Percentiles rank a stretch among this genome's conserved stretches.
Evolutionary conservation across 73 alveolate species (phyloP).

Genomic region (Tetrahymena borealis): DNA sequence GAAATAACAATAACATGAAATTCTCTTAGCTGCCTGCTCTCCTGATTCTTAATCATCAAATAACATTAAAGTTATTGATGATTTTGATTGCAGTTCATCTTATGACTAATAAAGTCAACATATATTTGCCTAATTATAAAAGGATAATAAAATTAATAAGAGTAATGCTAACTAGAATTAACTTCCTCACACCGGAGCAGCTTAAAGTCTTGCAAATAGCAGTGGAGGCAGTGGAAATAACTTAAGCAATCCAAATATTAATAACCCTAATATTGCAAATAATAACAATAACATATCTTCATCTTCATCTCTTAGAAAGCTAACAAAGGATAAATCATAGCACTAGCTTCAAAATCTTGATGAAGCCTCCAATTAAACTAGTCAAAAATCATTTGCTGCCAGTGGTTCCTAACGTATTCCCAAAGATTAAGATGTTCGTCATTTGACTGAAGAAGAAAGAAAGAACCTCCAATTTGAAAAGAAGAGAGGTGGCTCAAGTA

Average conservation of each 20-base stretch:
- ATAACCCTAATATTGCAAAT: background rate
- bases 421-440: background rate
- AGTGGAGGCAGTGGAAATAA: background rate
- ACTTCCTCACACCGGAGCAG: constrained; percentile 1
- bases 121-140: background rate
- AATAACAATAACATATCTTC: background rate
- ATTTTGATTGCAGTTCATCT: background rate
- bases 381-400: background rate
- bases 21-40: background rate
- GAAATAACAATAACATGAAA: background rate
- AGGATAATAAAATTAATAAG: background rate
- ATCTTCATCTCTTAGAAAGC: background rate
- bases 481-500: background rate
- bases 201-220: background rate
- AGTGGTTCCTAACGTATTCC: too few species aligned
- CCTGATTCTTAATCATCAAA: background rate
- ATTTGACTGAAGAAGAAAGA: background rate
- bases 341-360: background rate
- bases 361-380: background rate
- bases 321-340: background rate
- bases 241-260: background rate
- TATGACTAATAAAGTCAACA: background rate
- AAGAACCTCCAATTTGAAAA: background rate
- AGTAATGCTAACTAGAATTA: background rate
- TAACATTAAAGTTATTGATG: background rate